Conservation (phyloP, 2,329 filamentous ascomycete species). For the Diaporthe sp. region DNA sequence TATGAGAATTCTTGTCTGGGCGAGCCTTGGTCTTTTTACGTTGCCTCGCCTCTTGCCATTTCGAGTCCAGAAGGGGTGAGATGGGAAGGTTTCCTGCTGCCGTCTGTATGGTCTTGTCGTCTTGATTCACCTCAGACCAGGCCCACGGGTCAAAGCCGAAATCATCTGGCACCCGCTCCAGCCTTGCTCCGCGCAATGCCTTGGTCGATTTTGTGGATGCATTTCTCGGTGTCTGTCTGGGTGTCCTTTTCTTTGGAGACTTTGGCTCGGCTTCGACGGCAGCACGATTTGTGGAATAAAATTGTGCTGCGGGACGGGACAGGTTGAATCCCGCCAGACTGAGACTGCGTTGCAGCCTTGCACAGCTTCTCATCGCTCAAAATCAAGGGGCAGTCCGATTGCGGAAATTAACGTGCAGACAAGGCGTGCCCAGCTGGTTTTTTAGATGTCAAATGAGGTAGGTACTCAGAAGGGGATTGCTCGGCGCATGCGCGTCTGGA, state of each 20-base stretch:
- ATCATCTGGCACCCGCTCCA: background rate
- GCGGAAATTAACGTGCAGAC: background rate
- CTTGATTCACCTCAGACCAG: constrained; percentile 47
- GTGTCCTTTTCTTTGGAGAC: background rate
- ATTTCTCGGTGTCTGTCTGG: background rate
- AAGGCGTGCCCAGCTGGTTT: background rate
- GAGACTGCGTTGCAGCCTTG: constrained; percentile 7
- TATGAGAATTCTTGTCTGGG: constrained; percentile 44
- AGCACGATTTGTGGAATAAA: constrained; percentile 23
- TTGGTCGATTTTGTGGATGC: background rate
- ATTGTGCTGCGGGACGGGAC: background rate
- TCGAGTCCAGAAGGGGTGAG: constrained; percentile 65
- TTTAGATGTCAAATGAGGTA: background rate
- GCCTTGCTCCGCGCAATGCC: background rate
- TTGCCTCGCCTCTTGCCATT: constrained; percentile 56
- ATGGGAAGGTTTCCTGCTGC: constrained; percentile 59
- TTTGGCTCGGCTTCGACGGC: background rate
- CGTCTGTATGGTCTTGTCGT: constrained; percentile 57
- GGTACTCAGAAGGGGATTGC: background rate
- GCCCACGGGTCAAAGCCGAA: constrained; percentile 8
- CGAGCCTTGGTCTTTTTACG: constrained; percentile 52
- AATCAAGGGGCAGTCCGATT: background rate
- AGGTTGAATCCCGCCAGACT: background rate
- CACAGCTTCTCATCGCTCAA: constrained; percentile 20
- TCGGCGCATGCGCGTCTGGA: background rate